These are phyloP conservation scores for Trypanosoma vivax DNA, from an alignment of 208 protist species.

Conservation along the genomic window DNA sequence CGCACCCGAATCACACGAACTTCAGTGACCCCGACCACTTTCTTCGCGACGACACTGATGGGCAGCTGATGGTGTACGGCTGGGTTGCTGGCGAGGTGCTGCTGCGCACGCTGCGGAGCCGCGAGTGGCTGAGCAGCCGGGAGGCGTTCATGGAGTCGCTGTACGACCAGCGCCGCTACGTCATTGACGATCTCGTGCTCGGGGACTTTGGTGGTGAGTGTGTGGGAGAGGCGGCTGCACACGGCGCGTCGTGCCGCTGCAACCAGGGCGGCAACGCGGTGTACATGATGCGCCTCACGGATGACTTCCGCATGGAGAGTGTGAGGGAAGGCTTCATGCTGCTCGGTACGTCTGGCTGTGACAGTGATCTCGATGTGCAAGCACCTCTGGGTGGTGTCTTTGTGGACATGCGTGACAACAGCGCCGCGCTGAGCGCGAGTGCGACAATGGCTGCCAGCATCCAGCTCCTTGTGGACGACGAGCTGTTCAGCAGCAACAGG, in stretches of 20 bases:
- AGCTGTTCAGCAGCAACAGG: too few relatives aligned
- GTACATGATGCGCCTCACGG: slow-evolving; percentile 7
- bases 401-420: too few relatives aligned
- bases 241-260: slow-evolving; percentile 4
- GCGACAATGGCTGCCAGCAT: too few relatives aligned
- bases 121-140: too few relatives aligned
- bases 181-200: slow-evolving; percentile 17
- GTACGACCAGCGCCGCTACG: slow-evolving; percentile 16
- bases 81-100: too few relatives aligned
- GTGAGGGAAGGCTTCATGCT: not conserved
- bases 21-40: slow-evolving; percentile 4
- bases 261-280: slow-evolving; percentile 10
- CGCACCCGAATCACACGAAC: not conserved
- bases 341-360: slow-evolving; percentile 3
- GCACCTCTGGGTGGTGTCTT: too few relatives aligned
- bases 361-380: too few relatives aligned
- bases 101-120: too few relatives aligned
- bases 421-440: too few relatives aligned
- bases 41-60: slow-evolving; percentile 5
- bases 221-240: not conserved
- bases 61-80: too few relatives aligned
- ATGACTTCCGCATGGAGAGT: not conserved
- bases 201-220: slow-evolving; percentile 19
- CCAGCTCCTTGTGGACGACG: too few relatives aligned
- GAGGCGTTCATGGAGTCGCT: slow-evolving; percentile 9